Evolutionary conservation across 73 alveolate genomes (phyloP).

Genomic region (Tetrahymena borealis): DNA sequence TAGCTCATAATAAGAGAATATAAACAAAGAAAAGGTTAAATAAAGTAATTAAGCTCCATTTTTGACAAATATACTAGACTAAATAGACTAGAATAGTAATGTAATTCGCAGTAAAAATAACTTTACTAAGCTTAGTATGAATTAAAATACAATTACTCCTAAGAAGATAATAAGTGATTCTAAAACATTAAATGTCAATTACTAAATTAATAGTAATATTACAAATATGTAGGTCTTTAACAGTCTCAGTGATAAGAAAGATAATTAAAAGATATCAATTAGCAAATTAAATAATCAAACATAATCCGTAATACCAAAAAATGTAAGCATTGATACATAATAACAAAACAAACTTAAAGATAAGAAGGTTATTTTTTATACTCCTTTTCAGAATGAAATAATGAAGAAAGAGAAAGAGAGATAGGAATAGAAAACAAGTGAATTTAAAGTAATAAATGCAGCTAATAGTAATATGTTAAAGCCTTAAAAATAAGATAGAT

Average conservation of each 20-base stretch:
- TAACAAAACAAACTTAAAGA: too few relatives aligned
- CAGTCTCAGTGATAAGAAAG: background rate
- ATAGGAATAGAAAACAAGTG: background rate
- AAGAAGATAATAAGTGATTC: background rate
- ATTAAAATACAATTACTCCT: background rate
- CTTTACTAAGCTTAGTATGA: background rate
- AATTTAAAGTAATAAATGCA: background rate
- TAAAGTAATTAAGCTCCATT: background rate
- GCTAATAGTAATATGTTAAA: too few relatives aligned
- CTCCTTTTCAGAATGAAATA: background rate
- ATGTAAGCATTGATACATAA: background rate
- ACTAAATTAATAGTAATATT: background rate
- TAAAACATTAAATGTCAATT: background rate
- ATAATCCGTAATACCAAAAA: background rate
- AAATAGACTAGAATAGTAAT: background rate
- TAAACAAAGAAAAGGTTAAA: background rate
- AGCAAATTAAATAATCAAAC: background rate
- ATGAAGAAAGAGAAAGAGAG: background rate
- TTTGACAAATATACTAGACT: background rate
- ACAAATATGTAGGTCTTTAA: background rate
- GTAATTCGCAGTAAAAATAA: background rate
- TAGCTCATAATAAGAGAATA: background rate
- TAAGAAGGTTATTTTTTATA: background rate
- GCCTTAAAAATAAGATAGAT: background rate
- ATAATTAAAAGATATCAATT: too few relatives aligned